These are phyloP conservation scores for Paxillus involutus DNA, from an alignment of 768 basidiomycete genomes.

Conservation along the genomic window DNA sequence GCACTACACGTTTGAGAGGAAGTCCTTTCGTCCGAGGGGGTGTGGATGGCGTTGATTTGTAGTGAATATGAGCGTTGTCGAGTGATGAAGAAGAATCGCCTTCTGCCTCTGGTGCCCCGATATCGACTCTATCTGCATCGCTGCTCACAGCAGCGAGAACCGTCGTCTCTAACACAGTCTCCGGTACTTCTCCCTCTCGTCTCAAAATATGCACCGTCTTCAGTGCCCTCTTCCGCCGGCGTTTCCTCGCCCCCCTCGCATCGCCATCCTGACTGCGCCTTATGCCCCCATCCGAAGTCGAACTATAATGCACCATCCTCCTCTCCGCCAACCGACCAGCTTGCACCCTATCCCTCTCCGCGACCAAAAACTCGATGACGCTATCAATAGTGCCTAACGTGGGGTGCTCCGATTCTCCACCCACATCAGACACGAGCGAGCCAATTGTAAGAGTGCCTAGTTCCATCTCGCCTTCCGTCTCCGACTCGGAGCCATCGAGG, in stretches of 20 bases:
- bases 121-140: constrained; percentile 27
- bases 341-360: constrained; percentile 60
- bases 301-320: constrained; percentile 29
- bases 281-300: constrained; percentile 35
- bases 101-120: constrained; percentile 15
- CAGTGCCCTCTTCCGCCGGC: constrained; percentile 36
- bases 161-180: constrained; percentile 23
- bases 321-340: constrained; percentile 37
- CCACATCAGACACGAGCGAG: constrained; percentile 22
- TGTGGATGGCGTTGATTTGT: constrained; percentile 30
- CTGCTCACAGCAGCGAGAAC: constrained; percentile 22
- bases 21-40: constrained; percentile 26
- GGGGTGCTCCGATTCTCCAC: constrained; percentile 45
- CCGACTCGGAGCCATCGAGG: constrained; percentile 27
- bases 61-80: constrained; percentile 13
- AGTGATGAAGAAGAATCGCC: constrained; percentile 30
- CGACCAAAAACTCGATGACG: constrained; percentile 72
- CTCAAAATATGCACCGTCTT: constrained; percentile 30
- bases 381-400: constrained; percentile 74
- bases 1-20: constrained; percentile 19
- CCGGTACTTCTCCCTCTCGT: constrained; percentile 18
- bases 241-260: constrained; percentile 36
- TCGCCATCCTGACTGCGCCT: constrained; percentile 41
- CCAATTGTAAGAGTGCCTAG: constrained; percentile 24
- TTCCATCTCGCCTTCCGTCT: constrained; percentile 40